phyloP scores from a whole-genome alignment of 768 basidiomycete species.

The Calocera viscosa region DNA sequence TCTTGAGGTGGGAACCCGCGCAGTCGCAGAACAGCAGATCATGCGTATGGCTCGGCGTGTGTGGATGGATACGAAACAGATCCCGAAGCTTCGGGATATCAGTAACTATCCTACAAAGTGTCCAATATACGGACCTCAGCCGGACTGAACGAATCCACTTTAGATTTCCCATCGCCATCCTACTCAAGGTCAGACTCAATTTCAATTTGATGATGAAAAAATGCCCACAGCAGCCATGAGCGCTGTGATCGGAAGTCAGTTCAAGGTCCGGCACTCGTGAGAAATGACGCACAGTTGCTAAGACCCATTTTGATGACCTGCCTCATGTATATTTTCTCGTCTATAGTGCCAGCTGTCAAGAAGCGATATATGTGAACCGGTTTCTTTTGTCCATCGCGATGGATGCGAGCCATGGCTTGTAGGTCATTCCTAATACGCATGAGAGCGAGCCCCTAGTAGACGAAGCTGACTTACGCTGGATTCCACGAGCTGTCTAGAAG shows the following conservation, averaged over 20 bases:
- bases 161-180: conserved; percentile 41
- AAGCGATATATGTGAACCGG: conserved; percentile 85
- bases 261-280: conserved; percentile 12
- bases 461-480: conserved; percentile 44
- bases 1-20: conserved; percentile 15
- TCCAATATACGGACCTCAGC: conserved; percentile 52
- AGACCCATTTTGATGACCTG: conserved; percentile 90
- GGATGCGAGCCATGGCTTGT: conserved; percentile 95
- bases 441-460: neutral
- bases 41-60: conserved; percentile 81
- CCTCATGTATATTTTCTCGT: conserved; percentile 88
- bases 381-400: conserved; percentile 87
- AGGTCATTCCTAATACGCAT: conserved; percentile 57
- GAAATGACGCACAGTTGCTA: conserved; percentile 53
- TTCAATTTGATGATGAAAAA: neutral
- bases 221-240: conserved; percentile 53
- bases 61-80: conserved; percentile 74
- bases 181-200: conserved; percentile 16
- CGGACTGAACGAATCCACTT: conserved; percentile 73
- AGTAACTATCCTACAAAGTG: conserved; percentile 11
- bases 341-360: conserved; percentile 77
- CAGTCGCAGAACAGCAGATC: conserved; percentile 74
- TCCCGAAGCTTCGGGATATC: conserved; percentile 54
- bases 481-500: conserved; percentile 92
- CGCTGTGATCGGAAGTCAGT: conserved; percentile 31